These are phyloP conservation scores for Termitomyces titanicus DNA, from an alignment of 768 basidiomycete species.

Conservation along the genomic window DNA sequence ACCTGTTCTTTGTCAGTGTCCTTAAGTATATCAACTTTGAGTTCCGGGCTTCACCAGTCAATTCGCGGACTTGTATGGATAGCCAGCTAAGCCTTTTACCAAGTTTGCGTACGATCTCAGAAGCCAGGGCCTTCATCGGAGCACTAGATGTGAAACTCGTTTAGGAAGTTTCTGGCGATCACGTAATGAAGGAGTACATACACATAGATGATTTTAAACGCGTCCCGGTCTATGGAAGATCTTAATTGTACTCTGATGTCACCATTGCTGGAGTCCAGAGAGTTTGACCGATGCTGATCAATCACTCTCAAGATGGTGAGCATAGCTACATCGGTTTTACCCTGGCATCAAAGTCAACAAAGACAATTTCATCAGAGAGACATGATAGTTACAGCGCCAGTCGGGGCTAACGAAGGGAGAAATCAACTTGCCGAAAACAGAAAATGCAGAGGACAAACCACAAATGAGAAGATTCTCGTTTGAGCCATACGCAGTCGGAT, in stretches of 20 bases:
- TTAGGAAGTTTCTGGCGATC: background rate
- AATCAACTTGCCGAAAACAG: background rate
- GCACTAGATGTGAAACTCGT: conserved; percentile 47
- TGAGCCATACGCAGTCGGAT: conserved; percentile 86
- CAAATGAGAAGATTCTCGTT: conserved; percentile 97
- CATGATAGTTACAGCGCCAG: conserved; percentile 79
- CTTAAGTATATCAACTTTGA: background rate
- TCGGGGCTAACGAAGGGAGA: conserved; percentile 64
- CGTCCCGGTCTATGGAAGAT: conserved; percentile 56
- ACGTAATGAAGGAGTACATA: conserved; percentile 27
- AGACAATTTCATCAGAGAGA: background rate
- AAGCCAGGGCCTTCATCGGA: conserved; percentile 97
- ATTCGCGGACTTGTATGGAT: conserved; percentile 78
- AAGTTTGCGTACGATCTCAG: conserved; percentile 92
- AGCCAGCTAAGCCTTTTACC: conserved; percentile 90
- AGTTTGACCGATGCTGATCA: conserved; percentile 52
- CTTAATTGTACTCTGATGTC: conserved; percentile 28
- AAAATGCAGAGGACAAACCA: conserved; percentile 42
- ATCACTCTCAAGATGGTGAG: conserved; percentile 88
- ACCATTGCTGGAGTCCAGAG: conserved; percentile 5
- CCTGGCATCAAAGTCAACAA: conserved; percentile 42
- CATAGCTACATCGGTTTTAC: conserved; percentile 99
- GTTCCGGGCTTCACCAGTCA: conserved; percentile 60
- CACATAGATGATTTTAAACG: conserved; percentile 98
- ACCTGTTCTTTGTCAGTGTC: conserved; percentile 36